Evolutionary conservation across 345 rosid genomes (phyloP).

Genomic region (Citrus trifoliata): DNA sequence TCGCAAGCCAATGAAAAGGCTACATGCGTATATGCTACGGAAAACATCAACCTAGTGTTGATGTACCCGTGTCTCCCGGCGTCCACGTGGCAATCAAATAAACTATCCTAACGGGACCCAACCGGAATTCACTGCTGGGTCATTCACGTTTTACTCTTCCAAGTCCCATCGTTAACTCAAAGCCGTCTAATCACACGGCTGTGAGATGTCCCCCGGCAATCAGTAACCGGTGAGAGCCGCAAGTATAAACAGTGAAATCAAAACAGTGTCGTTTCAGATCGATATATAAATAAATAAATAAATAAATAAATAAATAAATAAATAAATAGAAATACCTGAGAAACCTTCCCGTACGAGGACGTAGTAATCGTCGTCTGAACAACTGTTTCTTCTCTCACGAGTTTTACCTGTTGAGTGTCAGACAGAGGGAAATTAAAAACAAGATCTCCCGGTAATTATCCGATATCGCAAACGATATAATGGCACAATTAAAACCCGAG

Average conservation of each 20-base stretch:
- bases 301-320: not conserved
- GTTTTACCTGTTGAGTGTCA: conserved; percentile 17
- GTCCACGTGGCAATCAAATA: conserved; percentile 34
- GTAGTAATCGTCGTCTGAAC: conserved; percentile 57
- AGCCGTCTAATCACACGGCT: conserved; percentile 31
- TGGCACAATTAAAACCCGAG: not conserved
- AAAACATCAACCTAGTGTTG: not conserved
- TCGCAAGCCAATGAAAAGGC: not conserved
- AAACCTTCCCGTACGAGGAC: conserved; percentile 49
- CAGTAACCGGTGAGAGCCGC: not conserved
- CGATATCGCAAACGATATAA: not conserved
- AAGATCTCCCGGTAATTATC: not conserved
- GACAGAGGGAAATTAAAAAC: not conserved
- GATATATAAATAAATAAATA: not conserved
- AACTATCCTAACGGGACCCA: not conserved
- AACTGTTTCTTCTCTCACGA: conserved; percentile 59
- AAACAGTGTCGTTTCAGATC: not conserved
- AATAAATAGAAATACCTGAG: conserved; percentile 44
- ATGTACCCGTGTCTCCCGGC: not conserved
- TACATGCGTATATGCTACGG: not conserved
- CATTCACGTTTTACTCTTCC: not conserved
- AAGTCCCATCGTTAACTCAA: not conserved
- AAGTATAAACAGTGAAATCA: not conserved
- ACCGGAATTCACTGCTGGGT: not conserved
- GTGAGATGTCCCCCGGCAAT: not conserved